Evolutionary conservation across 306 rosid species (phyloP).

Genomic region (Glycine tomentella): DNA sequence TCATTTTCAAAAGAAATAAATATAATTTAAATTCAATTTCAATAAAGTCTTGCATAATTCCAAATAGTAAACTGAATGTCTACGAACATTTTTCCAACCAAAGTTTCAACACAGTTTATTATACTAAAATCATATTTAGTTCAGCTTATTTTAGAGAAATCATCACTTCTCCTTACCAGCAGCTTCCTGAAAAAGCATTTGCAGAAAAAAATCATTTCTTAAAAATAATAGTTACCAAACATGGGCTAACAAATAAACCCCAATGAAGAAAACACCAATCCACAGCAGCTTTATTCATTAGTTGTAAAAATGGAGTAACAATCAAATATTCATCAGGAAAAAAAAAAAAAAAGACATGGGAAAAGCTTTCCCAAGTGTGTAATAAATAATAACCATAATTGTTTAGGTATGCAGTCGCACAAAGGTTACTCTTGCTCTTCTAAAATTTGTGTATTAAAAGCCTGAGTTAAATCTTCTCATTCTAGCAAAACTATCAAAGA

Average conservation of each 20-base stretch:
- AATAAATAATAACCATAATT: too few relatives aligned
- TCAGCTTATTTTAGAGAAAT: constrained; percentile 8
- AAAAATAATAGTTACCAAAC: neutral
- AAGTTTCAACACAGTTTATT: constrained; percentile 4
- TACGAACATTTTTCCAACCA: constrained; percentile 2
- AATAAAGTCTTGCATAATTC: constrained; percentile 25
- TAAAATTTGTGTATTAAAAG: too few relatives aligned
- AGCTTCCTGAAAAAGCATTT: neutral
- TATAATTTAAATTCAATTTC: neutral
- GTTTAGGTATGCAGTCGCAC: too few relatives aligned
- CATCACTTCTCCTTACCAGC: neutral
- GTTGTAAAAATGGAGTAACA: too few relatives aligned
- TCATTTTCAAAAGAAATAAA: neutral
- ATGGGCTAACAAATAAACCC: too few relatives aligned
- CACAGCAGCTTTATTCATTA: too few relatives aligned
- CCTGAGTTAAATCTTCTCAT: too few relatives aligned
- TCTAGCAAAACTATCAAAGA: neutral
- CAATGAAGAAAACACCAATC: too few relatives aligned
- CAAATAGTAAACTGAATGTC: constrained; percentile 21
- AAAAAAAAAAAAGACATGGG: too few relatives aligned
- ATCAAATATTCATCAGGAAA: too few relatives aligned
- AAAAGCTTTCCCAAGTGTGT: too few relatives aligned
- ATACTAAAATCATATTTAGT: neutral
- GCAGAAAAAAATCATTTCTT: neutral
- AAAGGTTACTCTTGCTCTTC: too few relatives aligned